Conservation (phyloP, 2,329 filamentous ascomycete genomes). For the Colletotrichum aenigma region DNA sequence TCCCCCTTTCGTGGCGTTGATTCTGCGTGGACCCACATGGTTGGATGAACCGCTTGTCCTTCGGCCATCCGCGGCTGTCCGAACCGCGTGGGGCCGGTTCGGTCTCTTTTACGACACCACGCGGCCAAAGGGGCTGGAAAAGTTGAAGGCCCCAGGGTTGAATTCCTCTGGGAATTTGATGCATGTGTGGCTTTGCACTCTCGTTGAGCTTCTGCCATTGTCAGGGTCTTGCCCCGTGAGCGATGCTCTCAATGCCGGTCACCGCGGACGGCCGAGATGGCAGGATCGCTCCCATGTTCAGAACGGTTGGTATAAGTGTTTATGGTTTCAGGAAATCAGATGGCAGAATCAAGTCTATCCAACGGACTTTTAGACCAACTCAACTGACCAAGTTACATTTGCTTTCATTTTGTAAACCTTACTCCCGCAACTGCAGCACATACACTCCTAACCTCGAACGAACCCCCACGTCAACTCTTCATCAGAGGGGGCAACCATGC, state of each 20-base stretch:
- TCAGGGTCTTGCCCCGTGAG: background rate
- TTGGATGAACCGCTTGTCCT: background rate
- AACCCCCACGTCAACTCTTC: background rate
- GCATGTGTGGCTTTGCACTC: background rate
- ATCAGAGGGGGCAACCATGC: background rate
- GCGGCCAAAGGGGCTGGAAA: background rate
- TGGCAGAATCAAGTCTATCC: background rate
- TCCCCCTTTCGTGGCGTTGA: background rate
- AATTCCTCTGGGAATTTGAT: background rate
- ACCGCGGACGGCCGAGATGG: background rate
- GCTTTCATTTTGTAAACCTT: background rate
- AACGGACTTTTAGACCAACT: background rate
- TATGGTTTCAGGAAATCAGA: background rate
- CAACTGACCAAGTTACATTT: background rate
- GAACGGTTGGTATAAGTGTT: background rate
- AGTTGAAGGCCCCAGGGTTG: background rate
- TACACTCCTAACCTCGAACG: background rate
- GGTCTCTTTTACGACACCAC: background rate
- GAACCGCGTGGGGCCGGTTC: background rate
- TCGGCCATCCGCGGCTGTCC: constrained; percentile 11
- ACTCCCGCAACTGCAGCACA: background rate
- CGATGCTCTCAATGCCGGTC: background rate
- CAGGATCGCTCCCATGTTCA: background rate
- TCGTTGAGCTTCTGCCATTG: background rate
- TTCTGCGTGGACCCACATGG: background rate